Evolutionary conservation across 495 filamentous ascomycete species (phyloP).

Genomic region (Lepidopterella palustris): DNA sequence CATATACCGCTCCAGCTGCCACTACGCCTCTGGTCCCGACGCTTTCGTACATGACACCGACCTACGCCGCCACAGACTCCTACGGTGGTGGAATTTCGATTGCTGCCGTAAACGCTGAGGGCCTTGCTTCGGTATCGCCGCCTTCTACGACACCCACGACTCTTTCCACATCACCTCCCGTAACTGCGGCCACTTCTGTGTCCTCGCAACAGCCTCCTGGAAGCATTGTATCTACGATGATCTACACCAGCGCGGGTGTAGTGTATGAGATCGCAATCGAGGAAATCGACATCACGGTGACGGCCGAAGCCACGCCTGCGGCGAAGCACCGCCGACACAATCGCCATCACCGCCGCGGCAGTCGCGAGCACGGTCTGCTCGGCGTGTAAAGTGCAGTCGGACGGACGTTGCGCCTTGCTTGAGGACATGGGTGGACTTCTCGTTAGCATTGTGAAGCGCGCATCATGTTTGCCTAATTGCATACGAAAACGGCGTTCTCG

Average conservation of each 20-base stretch:
- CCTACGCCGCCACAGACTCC: slow-evolving; percentile 22
- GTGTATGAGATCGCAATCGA: slow-evolving; percentile 36
- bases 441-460: too few relatives aligned
- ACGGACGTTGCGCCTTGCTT: too few relatives aligned
- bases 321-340: slow-evolving; percentile 2
- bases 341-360: slow-evolving; percentile 1
- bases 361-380: background rate
- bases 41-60: slow-evolving; percentile 14
- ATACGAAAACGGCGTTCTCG: too few relatives aligned
- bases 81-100: slow-evolving; percentile 20
- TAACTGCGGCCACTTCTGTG: slow-evolving; percentile 6
- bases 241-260: slow-evolving; percentile 32
- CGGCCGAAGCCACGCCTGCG: slow-evolving; percentile 10
- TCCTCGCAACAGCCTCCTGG: background rate
- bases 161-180: background rate
- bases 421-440: too few relatives aligned
- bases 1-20: background rate
- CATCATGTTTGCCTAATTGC: too few relatives aligned
- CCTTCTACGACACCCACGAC: background rate
- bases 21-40: slow-evolving; percentile 12
- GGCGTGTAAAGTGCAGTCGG: too few relatives aligned
- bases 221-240: slow-evolving; percentile 22
- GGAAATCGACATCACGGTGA: slow-evolving; percentile 24
- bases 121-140: background rate
- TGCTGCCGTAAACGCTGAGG: slow-evolving; percentile 1